Evolutionary conservation across 2,329 filamentous ascomycete species (phyloP).

Genomic region (Claviceps pusilla): DNA sequence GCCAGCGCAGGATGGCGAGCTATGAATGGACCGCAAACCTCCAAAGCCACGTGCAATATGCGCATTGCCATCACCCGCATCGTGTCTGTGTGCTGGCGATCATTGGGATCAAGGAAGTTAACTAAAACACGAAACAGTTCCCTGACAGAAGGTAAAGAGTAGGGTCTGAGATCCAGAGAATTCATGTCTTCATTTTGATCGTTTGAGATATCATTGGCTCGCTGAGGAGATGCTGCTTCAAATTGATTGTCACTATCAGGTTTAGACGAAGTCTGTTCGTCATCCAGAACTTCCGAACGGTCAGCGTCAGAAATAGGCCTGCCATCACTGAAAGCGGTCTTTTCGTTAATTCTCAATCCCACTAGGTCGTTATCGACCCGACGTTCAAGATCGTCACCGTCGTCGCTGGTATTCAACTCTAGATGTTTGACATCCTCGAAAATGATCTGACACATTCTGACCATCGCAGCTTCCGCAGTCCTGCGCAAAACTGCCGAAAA

Average conservation of each 20-base stretch:
- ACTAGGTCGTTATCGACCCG: constrained; percentile 55
- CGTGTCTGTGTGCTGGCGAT: constrained; percentile 80
- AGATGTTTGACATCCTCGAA: constrained; percentile 85
- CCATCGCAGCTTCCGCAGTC: constrained; percentile 92
- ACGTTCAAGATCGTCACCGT: constrained; percentile 50
- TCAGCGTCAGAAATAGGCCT: constrained; percentile 3
- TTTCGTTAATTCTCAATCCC: constrained; percentile 66
- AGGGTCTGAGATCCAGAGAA: constrained; percentile 58
- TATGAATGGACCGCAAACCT: constrained; percentile 91
- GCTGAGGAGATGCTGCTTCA: neutral
- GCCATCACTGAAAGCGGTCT: constrained; percentile 3
- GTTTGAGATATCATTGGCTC: constrained; percentile 7
- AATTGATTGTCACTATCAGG: constrained; percentile 3
- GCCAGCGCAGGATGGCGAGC: constrained; percentile 81
- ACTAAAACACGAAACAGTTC: constrained; percentile 90
- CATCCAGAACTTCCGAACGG: neutral
- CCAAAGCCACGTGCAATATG: constrained; percentile 92
- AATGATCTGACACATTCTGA: constrained; percentile 97
- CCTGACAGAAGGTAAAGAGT: constrained; percentile 83
- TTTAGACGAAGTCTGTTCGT: neutral
- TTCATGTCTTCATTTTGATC: constrained; percentile 27
- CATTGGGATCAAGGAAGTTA: constrained; percentile 83
- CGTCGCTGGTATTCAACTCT: constrained; percentile 58
- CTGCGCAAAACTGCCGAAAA: constrained; percentile 81
- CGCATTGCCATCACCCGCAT: constrained; percentile 95